A percentile compares a stretch with the other conserved stretches of the same genome.
phyloP scores from a whole-genome alignment of 2,329 filamentous ascomycete genomes.

The Xylariaceae sp. region DNA sequence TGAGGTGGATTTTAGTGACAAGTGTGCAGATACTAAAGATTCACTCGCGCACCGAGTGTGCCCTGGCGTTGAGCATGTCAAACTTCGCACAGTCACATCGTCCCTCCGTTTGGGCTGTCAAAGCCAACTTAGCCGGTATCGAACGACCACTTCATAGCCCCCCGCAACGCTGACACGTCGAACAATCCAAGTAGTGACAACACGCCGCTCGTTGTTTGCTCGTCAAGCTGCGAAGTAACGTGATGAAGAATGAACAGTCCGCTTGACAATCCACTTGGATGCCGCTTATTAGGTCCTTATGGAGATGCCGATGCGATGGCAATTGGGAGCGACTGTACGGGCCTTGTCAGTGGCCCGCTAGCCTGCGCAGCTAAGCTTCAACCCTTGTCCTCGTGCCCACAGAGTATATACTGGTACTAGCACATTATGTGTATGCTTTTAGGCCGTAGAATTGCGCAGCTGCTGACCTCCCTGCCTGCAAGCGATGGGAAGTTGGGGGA shows the following conservation, averaged over 20 bases:
- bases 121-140: neutral
- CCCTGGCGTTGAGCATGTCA: too few species aligned
- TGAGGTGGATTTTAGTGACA: too few species aligned
- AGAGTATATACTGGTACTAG: too few species aligned
- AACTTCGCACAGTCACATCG: neutral
- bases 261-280: slow-evolving; percentile 1
- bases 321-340: neutral
- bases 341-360: neutral
- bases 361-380: slow-evolving; percentile 3
- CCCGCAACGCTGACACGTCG: slow-evolving; percentile 23
- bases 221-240: slow-evolving; percentile 7
- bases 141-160: neutral
- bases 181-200: slow-evolving; percentile 19
- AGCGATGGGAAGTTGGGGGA: slow-evolving; percentile 4
- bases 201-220: slow-evolving; percentile 16
- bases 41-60: too few species aligned
- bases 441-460: too few species aligned
- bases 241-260: slow-evolving; percentile 8
- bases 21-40: too few species aligned
- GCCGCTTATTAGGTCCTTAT: slow-evolving; percentile 17
- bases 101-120: too few species aligned
- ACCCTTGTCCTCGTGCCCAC: too few species aligned
- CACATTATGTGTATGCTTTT: too few species aligned
- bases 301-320: slow-evolving; percentile 3
- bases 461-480: slow-evolving; percentile 7